Percentiles rank a stretch among this genome's conserved stretches.
These are phyloP conservation scores for Cenchrus fungigraminus DNA, from an alignment of 176 grass and related monocot genomes.

Conservation along the genomic window DNA sequence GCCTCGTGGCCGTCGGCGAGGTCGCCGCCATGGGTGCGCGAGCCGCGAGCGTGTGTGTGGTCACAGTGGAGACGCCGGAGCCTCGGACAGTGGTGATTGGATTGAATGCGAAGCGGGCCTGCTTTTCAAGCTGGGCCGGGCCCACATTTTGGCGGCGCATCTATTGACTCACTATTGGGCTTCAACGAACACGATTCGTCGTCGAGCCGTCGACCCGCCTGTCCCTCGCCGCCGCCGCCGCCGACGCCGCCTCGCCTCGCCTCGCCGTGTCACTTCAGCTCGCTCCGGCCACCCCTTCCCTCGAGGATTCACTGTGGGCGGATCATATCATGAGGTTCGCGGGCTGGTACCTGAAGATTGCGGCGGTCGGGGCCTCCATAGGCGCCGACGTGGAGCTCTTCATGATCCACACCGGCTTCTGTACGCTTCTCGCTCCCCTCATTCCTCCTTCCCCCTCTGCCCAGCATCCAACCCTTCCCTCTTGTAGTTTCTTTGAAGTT, in stretches of 20 bases:
- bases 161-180: background rate
- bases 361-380: constrained; percentile 58
- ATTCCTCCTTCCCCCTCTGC: background rate
- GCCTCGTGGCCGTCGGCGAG: constrained; percentile 37
- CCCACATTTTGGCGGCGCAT: background rate
- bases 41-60: constrained; percentile 26
- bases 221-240: background rate
- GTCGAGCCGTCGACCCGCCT: too few relatives aligned
- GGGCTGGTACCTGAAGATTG: constrained; percentile 92
- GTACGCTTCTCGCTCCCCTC: constrained; percentile 35
- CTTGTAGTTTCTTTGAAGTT: background rate
- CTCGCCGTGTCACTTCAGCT: too few relatives aligned
- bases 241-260: too few relatives aligned
- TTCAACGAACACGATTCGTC: constrained; percentile 17
- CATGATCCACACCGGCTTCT: constrained; percentile 99
- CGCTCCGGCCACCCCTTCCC: too few relatives aligned
- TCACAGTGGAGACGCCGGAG: background rate
- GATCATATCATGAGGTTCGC: constrained; percentile 62
- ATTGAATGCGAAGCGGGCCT: background rate
- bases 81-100: background rate
- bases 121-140: background rate
- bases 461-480: background rate
- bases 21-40: constrained; percentile 28
- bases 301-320: too few relatives aligned
- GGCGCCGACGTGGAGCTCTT: constrained; percentile 92